Evolutionary conservation across 306 rosid genomes (phyloP), one percentile per base, ranked within the genome.

Genomic region (Dalbergia cochinchinensis): DNA sequence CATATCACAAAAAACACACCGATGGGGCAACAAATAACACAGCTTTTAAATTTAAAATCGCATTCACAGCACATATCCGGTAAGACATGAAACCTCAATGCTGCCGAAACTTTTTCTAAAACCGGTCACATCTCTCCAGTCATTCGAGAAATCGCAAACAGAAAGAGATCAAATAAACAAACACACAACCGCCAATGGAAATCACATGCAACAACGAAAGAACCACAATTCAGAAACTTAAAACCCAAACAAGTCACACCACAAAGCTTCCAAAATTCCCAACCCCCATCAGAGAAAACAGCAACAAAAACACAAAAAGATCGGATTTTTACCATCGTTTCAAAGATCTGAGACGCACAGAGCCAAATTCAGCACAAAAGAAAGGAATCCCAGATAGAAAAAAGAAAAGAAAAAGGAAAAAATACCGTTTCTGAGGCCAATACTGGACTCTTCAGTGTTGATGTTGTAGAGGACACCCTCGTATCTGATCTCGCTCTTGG

Each of bases 401-500:
- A 37, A 26, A 73, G 19, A 62, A 42, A 78, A 4, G 11, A 70
- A 48, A 8, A 35, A 13, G 3, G 3, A 16, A 54, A 22, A 5
- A 34, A 48, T 84, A 92, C 97, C 96, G 31, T 91, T 87, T 73
- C 89, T 82, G 69, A 91, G 94, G 58, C 94, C 92, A 73, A 92
- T 90, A 77, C 94, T 92, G 85, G 94, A 92, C 83, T 91, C 96
- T 0, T 92, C 91, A 15, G 94, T 84, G 89, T 88, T 92, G 88
- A 92, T 86, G 70, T 91, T 87, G 83, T 86, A 88, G 2, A 92
- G 89, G 31, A 88, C 77, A 50, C 97, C 97, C 70, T 92, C 96
- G 61, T 92, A 92, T 86, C 96, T 85, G 78, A 92, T 92, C 85
- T 92, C 97, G 65, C 95, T 90, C 88, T 88, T 91, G 1, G 97